These are phyloP conservation scores for Colletotrichum sp. DNA, from an alignment of 2,329 filamentous ascomycete species.

Conservation along the genomic window DNA sequence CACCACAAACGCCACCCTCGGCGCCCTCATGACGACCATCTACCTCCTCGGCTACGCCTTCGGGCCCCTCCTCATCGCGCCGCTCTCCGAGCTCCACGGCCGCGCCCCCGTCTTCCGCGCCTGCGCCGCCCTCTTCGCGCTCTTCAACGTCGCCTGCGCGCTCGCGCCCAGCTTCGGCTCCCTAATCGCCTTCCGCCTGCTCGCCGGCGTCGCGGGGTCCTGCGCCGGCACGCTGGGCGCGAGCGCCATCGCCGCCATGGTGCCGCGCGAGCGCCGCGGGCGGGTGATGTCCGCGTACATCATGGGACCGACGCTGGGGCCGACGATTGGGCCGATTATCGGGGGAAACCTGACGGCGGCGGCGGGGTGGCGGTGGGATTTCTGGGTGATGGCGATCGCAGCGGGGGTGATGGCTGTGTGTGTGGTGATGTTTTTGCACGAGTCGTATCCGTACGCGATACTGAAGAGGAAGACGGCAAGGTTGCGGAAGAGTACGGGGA, in stretches of 20 bases:
- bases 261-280: conserved; percentile 35
- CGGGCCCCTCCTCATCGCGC: conserved; percentile 52
- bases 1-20: conserved; percentile 47
- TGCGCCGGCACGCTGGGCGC: conserved; percentile 60
- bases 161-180: conserved; percentile 40
- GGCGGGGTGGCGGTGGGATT: conserved; percentile 65
- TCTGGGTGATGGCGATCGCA: conserved; percentile 67
- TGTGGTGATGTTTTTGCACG: conserved; percentile 28
- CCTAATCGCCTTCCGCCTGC: conserved; percentile 54
- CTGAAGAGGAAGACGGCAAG: conserved; percentile 32
- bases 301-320: conserved; percentile 53
- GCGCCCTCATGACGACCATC: conserved; percentile 34
- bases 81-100: conserved; percentile 54
- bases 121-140: conserved; percentile 43
- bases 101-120: conserved; percentile 47
- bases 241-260: conserved; percentile 48
- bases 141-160: conserved; percentile 43
- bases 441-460: conserved; percentile 33
- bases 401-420: conserved; percentile 29
- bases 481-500: conserved; percentile 37
- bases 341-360: conserved; percentile 68
- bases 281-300: conserved; percentile 61
- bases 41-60: conserved; percentile 60
- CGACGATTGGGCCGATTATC: conserved; percentile 39
- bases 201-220: conserved; percentile 58